These are phyloP conservation scores for Russula griseocarnosa DNA, from an alignment of 768 basidiomycete genomes.

Conservation along the genomic window DNA sequence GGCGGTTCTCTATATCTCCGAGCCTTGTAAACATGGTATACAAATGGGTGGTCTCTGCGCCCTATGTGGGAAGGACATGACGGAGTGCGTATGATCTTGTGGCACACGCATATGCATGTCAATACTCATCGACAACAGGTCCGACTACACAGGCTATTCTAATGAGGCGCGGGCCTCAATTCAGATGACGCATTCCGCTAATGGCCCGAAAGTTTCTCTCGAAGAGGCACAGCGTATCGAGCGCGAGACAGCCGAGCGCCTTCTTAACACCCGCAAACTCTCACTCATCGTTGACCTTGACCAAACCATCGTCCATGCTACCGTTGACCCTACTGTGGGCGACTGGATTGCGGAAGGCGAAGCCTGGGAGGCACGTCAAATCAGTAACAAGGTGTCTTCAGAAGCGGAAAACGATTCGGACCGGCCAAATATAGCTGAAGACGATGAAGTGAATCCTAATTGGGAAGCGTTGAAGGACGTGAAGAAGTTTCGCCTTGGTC, in stretches of 20 bases:
- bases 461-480: conserved; percentile 90
- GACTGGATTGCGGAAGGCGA: conserved; percentile 92
- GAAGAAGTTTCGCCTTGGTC: conserved; percentile 78
- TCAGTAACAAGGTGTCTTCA: conserved; percentile 34
- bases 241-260: conserved; percentile 70
- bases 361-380: conserved; percentile 66
- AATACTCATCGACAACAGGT: conserved; percentile 41
- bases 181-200: conserved; percentile 91
- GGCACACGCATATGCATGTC: conserved; percentile 13
- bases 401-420: conserved; percentile 39
- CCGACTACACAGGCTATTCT: conserved; percentile 84
- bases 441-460: conserved; percentile 77
- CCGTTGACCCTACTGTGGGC: conserved; percentile 96
- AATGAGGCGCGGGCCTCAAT: conserved; percentile 84
- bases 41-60: conserved; percentile 91
- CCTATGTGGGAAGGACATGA: conserved; percentile 94
- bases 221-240: conserved; percentile 91
- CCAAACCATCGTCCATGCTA: conserved; percentile 98
- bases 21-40: conserved; percentile 96
- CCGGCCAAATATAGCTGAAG: conserved; percentile 35
- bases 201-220: conserved; percentile 85
- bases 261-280: conserved; percentile 72
- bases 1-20: conserved; percentile 63
- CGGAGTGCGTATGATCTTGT: conserved; percentile 52
- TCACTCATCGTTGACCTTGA: conserved; percentile 98